Evolutionary conservation across 768 basidiomycete genomes (phyloP), one percentile per base, ranked within the genome.

Genomic region (Tulasnella sp.): DNA sequence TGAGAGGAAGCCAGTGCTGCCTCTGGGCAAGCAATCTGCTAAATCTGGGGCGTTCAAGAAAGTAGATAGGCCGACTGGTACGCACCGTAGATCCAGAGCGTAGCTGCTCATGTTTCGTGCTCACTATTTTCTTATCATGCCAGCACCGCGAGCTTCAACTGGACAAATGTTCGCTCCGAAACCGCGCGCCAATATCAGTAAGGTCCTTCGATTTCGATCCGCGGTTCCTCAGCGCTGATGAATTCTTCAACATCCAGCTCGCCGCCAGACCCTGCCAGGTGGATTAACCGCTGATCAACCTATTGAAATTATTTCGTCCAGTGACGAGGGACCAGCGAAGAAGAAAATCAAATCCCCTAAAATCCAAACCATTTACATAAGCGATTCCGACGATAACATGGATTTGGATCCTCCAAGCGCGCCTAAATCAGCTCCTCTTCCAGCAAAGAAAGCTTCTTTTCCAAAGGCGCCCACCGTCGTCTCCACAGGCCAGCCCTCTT

Each of bases 371-470:
- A 69, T 69, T 37, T 16, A 31, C 24, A 69, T 69, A 1, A 37
- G 9, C 31, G 64, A 69, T 31, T 69, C 64, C 64, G 64, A 69
- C 64, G 64, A 69, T 34, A 37, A 69, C 16, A 69, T 44, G 41
- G 74, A 75, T 12, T 50, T 44, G 24, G 74, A 75, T 75, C 74
- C n/a, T 75, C 74, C 74, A 37, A 34, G 37, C 14, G 7, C 74
- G 34, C 40, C 74, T 16, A 22, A 34, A 50, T 11, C 41, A 18
- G 28, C 74, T 42, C 40, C 40, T 6, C 28, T 42, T 28, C 11
- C 34, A 18, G 2, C 64, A 69, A 69, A 69, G 64, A 24, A 28
- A 37, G 1, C 31, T 37, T 28, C 64, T 11, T 37, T 28, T 4
- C 34, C 64, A 16, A 14, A 16, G 31, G 28, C 64, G 18, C 3